Evolutionary conservation across 306 rosid genomes (phyloP).

Genomic region (Biancaea sappan): DNA sequence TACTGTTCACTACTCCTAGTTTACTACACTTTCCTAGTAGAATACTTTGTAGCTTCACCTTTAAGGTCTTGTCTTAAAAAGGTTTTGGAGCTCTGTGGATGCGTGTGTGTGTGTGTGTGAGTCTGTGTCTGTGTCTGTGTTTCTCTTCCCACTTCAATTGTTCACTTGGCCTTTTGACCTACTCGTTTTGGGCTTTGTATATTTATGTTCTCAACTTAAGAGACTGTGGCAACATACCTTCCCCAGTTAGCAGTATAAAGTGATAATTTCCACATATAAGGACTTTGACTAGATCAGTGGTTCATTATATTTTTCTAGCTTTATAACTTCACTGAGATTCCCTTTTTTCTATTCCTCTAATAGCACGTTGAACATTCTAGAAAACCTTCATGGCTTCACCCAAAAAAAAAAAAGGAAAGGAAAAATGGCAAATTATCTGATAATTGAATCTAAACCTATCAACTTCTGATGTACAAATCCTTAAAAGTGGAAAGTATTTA

Average conservation of each 20-base stretch:
- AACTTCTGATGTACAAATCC: neutral
- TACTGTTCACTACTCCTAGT: too few species aligned
- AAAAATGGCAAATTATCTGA: neutral
- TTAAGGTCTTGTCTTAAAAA: neutral
- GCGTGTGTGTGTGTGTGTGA: too few species aligned
- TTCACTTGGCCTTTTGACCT: neutral
- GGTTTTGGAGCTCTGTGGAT: neutral
- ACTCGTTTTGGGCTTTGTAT: neutral
- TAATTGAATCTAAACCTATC: neutral
- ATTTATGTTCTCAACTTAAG: neutral
- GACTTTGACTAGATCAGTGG: neutral
- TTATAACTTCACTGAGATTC: neutral
- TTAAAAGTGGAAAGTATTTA: neutral
- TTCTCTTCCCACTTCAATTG: neutral
- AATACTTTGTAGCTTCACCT: neutral
- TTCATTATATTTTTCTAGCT: neutral
- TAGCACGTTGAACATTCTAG: neutral
- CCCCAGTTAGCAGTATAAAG: neutral
- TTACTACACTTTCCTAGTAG: too few species aligned
- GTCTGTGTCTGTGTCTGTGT: neutral
- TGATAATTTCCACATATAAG: neutral
- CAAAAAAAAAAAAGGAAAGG: too few species aligned
- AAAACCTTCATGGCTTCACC: conserved; percentile 3
- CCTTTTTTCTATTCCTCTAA: neutral
- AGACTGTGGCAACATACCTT: neutral